Conservation (phyloP, 1,139 yeast genomes). For the Saccharomycopsis phalli region DNA sequence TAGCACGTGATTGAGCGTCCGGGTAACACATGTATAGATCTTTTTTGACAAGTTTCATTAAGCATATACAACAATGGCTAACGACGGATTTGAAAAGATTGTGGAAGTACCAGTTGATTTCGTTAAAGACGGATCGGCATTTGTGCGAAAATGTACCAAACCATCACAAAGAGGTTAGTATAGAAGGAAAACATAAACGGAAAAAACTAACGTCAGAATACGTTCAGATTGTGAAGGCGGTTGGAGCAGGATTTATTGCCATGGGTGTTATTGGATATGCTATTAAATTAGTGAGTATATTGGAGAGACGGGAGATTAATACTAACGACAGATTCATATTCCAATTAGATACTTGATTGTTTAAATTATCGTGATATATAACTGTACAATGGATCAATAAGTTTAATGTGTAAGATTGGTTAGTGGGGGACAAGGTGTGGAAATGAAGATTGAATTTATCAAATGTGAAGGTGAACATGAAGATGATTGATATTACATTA, state of each 20-base stretch:
- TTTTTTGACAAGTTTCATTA: too few species aligned
- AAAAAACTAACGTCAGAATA: constrained; percentile 49
- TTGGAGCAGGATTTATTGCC: constrained; percentile 91
- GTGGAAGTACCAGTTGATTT: constrained; percentile 88
- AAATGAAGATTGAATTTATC: too few species aligned
- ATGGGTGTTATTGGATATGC: constrained; percentile 97
- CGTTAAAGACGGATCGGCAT: constrained; percentile 83
- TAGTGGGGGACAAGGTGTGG: too few species aligned
- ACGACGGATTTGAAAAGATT: constrained; percentile 69
- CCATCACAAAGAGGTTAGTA: constrained; percentile 73
- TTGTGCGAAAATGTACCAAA: constrained; percentile 85
- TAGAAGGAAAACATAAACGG: neutral
- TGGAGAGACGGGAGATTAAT: neutral
- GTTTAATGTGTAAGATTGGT: too few species aligned
- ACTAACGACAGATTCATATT: constrained; percentile 53
- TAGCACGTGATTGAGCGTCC: too few species aligned
- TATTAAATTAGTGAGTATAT: constrained; percentile 55
- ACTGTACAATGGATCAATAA: too few species aligned
- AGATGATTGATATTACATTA: too few species aligned
- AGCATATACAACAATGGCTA: constrained; percentile 34
- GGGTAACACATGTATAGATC: too few species aligned
- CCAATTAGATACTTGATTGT: constrained; percentile 97
- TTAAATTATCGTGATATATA: constrained; percentile 33
- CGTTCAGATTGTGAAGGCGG: constrained; percentile 83
- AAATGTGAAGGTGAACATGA: too few species aligned